Evolutionary conservation across 148 eudicot species (phyloP).

Genomic region (Pouteria glomerata): DNA sequence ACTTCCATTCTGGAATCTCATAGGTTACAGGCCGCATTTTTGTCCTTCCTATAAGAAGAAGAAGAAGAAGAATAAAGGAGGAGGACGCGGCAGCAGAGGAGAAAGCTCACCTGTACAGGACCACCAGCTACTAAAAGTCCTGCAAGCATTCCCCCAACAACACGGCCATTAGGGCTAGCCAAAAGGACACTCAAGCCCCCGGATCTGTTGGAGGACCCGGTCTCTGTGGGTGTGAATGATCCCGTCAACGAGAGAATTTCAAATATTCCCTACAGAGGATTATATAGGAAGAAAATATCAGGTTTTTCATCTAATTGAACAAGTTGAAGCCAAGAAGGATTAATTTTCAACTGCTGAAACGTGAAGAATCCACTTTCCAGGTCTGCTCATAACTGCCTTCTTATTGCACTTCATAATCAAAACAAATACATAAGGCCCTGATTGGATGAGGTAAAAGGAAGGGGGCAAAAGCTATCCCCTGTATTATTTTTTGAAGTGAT

Average conservation of each 20-base stretch:
- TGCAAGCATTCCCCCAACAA: constrained; percentile 24
- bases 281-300: neutral
- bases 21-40: neutral
- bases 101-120: constrained; percentile 24
- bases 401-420: neutral
- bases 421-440: neutral
- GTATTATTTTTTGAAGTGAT: too few relatives aligned
- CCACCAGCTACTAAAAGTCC: neutral
- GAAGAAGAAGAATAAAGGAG: too few relatives aligned
- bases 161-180: constrained; percentile 64
- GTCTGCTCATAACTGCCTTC: too few relatives aligned
- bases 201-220: constrained; percentile 40
- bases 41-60: neutral
- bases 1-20: neutral
- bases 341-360: neutral
- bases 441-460: too few relatives aligned
- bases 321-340: neutral
- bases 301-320: neutral
- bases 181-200: constrained; percentile 61
- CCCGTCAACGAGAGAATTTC: constrained; percentile 70
- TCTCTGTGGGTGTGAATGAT: constrained; percentile 61
- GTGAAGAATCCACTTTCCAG: neutral
- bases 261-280: constrained; percentile 50
- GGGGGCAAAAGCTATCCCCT: too few relatives aligned
- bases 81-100: too few relatives aligned